Conservation (phyloP, 352 stramenopile genomes). For the Globisporangium polare region DNA sequence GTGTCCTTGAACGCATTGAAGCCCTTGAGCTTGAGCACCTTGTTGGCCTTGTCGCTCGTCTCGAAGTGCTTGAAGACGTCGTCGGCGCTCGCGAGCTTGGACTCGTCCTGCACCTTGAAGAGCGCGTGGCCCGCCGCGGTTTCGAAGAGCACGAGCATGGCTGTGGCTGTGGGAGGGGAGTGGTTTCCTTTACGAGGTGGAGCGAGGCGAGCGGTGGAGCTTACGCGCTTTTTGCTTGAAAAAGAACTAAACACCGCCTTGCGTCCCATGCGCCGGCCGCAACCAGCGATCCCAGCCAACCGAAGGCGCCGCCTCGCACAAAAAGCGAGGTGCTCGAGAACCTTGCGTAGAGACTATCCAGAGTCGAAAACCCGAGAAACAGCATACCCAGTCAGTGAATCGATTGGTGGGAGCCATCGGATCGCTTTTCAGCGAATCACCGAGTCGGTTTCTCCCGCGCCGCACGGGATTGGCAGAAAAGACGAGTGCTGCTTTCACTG, state of each 20-base stretch:
- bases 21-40: constrained; percentile 94
- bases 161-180: neutral
- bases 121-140: constrained; percentile 98
- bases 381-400: constrained; percentile 16
- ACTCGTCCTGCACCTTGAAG: constrained; percentile 98
- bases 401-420: constrained; percentile 29
- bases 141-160: constrained; percentile 99
- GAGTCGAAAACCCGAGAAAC: neutral
- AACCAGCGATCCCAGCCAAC: constrained; percentile 17
- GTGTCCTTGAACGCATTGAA: constrained; percentile 99
- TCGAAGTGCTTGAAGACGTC: constrained; percentile 93
- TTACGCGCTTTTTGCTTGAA: constrained; percentile 15
- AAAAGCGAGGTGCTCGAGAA: constrained; percentile 2
- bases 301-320: constrained; percentile 6
- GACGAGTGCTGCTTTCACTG: constrained; percentile 32
- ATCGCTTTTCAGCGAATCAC: constrained; percentile 24
- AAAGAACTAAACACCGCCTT: constrained; percentile 12
- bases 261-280: neutral
- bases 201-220: neutral
- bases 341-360: neutral
- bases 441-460: no score
- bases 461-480: constrained; percentile 17
- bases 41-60: constrained; percentile 86
- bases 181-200: neutral
- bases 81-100: constrained; percentile 87